phyloP scores from a whole-genome alignment of 768 basidiomycete species.

The Mycena leptocephala region DNA sequence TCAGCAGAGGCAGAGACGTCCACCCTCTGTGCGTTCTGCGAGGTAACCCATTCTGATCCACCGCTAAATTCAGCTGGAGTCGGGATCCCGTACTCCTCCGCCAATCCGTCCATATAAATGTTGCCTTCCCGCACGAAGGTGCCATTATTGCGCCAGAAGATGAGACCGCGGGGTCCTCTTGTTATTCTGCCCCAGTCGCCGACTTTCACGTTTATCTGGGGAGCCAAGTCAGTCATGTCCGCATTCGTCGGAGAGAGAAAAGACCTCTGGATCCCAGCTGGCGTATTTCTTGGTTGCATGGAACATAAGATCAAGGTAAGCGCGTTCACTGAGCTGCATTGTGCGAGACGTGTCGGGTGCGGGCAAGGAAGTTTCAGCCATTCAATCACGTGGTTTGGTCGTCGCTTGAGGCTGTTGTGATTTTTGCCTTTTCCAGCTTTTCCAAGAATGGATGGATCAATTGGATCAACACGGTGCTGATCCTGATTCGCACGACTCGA shows the following conservation, averaged over 20 bases:
- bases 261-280: constrained; percentile 52
- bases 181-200: constrained; percentile 53
- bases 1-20: too few relatives aligned
- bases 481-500: too few relatives aligned
- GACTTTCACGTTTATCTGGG: constrained; percentile 32
- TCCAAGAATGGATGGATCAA: too few relatives aligned
- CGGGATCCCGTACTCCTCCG: constrained; percentile 42
- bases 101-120: constrained; percentile 47
- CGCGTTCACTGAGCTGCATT: constrained; percentile 43
- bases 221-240: too few relatives aligned
- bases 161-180: constrained; percentile 20
- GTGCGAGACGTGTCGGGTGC: too few relatives aligned
- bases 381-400: too few relatives aligned
- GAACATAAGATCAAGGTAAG: constrained; percentile 50
- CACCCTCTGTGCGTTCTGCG: too few relatives aligned
- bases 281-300: constrained; percentile 47
- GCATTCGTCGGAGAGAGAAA: neutral
- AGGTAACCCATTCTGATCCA: constrained; percentile 15
- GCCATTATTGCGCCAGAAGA: constrained; percentile 44
- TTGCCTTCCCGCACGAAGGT: constrained; percentile 51
- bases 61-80: constrained; percentile 38
- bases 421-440: too few relatives aligned
- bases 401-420: too few relatives aligned
- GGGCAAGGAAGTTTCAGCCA: too few relatives aligned
- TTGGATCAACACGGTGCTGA: too few relatives aligned